These are phyloP conservation scores for Nicotiana undulata DNA, from an alignment of 257 asterid genomes.

Conservation along the genomic window DNA sequence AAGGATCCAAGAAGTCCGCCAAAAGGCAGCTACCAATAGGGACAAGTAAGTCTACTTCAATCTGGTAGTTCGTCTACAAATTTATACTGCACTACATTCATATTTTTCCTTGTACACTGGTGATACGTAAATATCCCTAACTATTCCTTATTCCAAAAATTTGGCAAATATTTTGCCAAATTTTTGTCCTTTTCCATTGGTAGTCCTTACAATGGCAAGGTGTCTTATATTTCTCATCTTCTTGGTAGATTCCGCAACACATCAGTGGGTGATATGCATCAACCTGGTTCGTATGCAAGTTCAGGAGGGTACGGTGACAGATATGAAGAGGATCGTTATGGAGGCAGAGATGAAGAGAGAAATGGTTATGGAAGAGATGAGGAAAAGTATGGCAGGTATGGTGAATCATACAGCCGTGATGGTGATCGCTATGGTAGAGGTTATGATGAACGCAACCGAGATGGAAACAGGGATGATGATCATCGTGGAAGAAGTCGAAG, in stretches of 20 bases:
- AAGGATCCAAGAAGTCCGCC: conserved; percentile 86
- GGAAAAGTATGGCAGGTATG: conserved; percentile 62
- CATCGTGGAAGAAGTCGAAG: conserved; percentile 56
- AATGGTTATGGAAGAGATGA: conserved; percentile 81
- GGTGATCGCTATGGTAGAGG: conserved; percentile 63
- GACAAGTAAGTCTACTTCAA: conserved; percentile 59
- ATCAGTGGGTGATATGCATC: conserved; percentile 58
- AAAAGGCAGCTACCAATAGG: conserved; percentile 83
- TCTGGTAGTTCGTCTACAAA: background rate
- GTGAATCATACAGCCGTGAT: conserved; percentile 64
- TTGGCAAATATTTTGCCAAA: background rate
- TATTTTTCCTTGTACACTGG: background rate
- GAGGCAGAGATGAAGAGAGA: conserved; percentile 67
- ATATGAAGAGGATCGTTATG: conserved; percentile 68
- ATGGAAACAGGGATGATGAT: conserved; percentile 66
- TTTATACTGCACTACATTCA: background rate
- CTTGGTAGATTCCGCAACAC: conserved; percentile 55
- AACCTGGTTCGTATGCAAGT: conserved; percentile 48
- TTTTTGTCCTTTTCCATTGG: background rate
- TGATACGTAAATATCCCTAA: background rate
- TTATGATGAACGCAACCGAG: conserved; percentile 59
- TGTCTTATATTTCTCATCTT: background rate
- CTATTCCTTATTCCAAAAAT: background rate
- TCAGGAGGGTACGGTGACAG: conserved; percentile 61
- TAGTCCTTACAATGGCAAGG: background rate